These are phyloP conservation scores for Trichoderma simmonsii DNA, from an alignment of 2,329 filamentous ascomycete species.

Conservation along the genomic window DNA sequence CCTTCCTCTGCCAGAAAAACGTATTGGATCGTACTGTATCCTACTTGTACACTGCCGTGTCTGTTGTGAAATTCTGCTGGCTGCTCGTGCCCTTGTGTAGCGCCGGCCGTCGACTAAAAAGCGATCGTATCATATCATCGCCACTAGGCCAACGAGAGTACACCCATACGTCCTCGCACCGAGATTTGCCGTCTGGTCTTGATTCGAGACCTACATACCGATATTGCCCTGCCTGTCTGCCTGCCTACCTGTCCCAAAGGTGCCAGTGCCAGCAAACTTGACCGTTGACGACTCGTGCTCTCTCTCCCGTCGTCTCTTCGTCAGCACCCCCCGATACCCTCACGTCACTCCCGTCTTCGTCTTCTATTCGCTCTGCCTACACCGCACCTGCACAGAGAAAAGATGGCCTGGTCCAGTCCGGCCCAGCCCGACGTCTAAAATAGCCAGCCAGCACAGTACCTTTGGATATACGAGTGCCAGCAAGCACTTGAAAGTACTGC, in stretches of 20 bases:
- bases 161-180: background rate
- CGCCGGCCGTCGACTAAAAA: slow-evolving; percentile 1
- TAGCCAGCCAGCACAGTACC: background rate
- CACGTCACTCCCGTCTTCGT: background rate
- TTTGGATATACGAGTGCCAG: slow-evolving; percentile 9
- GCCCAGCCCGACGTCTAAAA: slow-evolving; percentile 17
- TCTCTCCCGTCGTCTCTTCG: background rate
- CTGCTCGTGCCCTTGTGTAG: slow-evolving; percentile 11
- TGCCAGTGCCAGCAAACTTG: background rate
- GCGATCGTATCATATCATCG: slow-evolving; percentile 7
- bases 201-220: background rate
- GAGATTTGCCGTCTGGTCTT: background rate
- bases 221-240: background rate
- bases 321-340: background rate
- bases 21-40: background rate
- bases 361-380: background rate
- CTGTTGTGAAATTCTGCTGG: background rate
- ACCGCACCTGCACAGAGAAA: slow-evolving; percentile 1
- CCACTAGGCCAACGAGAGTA: background rate
- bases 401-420: slow-evolving; percentile 8
- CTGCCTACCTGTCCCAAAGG: background rate
- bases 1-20: background rate
- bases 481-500: background rate
- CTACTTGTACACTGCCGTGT: background rate
- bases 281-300: background rate